Percentiles rank a stretch among this genome's conserved stretches.
phyloP scores from a whole-genome alignment of 78 protist species.

The Fonticula alba region DNA sequence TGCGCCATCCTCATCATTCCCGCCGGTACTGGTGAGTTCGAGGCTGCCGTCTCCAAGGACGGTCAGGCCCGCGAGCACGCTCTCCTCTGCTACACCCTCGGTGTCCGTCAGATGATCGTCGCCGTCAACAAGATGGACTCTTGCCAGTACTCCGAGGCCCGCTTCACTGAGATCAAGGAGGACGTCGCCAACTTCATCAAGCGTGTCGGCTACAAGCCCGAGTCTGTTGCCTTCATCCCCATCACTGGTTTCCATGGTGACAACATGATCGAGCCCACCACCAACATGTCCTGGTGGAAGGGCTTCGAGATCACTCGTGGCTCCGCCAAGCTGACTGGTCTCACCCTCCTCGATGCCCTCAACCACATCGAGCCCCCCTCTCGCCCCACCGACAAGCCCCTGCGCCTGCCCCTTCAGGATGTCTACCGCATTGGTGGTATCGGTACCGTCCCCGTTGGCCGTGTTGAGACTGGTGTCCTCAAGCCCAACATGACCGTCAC shows the following conservation, averaged over 20 bases:
- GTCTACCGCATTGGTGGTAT: conserved; percentile 95
- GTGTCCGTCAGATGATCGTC: conserved; percentile 86
- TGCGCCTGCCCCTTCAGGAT: conserved; percentile 90
- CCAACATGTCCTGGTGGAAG: conserved; percentile 77
- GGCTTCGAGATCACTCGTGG: conserved; percentile 19
- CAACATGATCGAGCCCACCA: conserved; percentile 76
- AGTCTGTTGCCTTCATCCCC: conserved; percentile 74
- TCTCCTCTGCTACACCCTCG: conserved; percentile 86
- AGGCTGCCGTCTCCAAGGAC: conserved; percentile 84
- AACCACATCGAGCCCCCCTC: conserved; percentile 67
- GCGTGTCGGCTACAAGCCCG: conserved; percentile 67
- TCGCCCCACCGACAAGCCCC: conserved; percentile 89
- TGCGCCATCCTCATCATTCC: conserved; percentile 75
- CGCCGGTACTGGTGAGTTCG: conserved; percentile 80
- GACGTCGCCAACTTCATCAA: conserved; percentile 56
- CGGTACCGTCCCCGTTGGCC: conserved; percentile 92
- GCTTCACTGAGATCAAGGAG: conserved; percentile 68
- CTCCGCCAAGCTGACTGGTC: background rate
- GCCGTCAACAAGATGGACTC: conserved; percentile 92
- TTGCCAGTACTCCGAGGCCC: conserved; percentile 48
- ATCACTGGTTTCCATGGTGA: conserved; percentile 93
- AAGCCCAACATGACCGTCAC: conserved; percentile 72
- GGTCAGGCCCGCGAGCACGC: conserved; percentile 97
- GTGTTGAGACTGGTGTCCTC: conserved; percentile 89
- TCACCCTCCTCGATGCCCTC: conserved; percentile 60